phyloP scores from a whole-genome alignment of 805 yeast species.

The Metschnikowia henanensis region DNA sequence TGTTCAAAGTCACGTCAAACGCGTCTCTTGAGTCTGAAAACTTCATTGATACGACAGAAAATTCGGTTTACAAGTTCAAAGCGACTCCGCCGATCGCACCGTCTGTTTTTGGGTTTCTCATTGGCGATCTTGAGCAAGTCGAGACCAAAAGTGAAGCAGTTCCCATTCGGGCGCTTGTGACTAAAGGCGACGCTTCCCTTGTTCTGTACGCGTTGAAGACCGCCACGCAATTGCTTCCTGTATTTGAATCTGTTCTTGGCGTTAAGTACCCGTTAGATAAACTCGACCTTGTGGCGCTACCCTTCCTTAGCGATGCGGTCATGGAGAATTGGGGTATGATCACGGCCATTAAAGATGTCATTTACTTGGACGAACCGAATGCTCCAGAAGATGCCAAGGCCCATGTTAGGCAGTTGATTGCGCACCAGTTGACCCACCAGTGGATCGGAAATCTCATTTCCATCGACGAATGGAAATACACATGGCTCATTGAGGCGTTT shows the following conservation, averaged over 20 bases:
- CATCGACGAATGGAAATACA: constrained; percentile 64
- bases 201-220: constrained; percentile 53
- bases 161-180: constrained; percentile 57
- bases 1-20: constrained; percentile 54
- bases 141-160: constrained; percentile 9
- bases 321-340: constrained; percentile 80
- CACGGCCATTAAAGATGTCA: constrained; percentile 54
- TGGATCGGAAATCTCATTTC: constrained; percentile 74
- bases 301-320: constrained; percentile 73
- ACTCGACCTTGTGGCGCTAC: constrained; percentile 66
- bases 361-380: constrained; percentile 24
- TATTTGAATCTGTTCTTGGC: constrained; percentile 45
- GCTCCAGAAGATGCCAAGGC: constrained; percentile 25
- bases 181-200: constrained; percentile 48
- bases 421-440: constrained; percentile 77
- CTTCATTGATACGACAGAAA: constrained; percentile 23
- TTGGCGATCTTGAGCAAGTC: constrained; percentile 63
- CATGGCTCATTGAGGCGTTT: constrained; percentile 78
- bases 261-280: constrained; percentile 57
- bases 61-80: constrained; percentile 42
- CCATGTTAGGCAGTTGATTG: constrained; percentile 54
- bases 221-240: constrained; percentile 48
- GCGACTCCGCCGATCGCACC: constrained; percentile 59
- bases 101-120: constrained; percentile 64
- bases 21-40: constrained; percentile 29